A percentile compares a stretch with the other conserved stretches of the same genome.
phyloP scores from a whole-genome alignment of 768 basidiomycete genomes.

The Tricholoma sp. region DNA sequence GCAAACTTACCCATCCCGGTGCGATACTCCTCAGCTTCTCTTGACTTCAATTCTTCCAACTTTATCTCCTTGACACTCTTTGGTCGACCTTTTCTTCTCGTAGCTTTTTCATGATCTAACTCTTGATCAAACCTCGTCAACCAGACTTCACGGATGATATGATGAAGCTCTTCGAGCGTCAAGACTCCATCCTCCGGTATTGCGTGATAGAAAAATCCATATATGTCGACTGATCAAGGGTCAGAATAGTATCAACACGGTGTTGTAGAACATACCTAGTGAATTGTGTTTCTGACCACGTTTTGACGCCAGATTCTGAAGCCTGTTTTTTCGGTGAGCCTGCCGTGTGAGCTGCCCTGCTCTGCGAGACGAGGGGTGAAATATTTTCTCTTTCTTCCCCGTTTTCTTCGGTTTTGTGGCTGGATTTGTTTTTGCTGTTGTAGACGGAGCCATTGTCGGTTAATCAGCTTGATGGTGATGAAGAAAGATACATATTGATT shows the following conservation, averaged over 20 bases:
- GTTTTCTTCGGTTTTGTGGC: conserved; percentile 5
- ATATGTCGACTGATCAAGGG: conserved; percentile 52
- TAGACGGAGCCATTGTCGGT: conserved; percentile 33
- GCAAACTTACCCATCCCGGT: conserved; percentile 68
- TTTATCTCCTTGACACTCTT: conserved; percentile 64
- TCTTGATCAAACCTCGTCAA: conserved; percentile 65
- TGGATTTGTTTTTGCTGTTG: conserved; percentile 27
- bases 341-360: conserved; percentile 68
- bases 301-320: conserved; percentile 50
- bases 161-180: conserved; percentile 61
- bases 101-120: conserved; percentile 52
- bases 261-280: conserved; percentile 37
- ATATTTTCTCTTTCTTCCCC: conserved; percentile 69
- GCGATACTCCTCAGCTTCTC: conserved; percentile 68
- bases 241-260: conserved; percentile 1
- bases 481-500: background rate
- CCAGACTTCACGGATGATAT: conserved; percentile 63
- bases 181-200: conserved; percentile 57
- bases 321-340: conserved; percentile 63
- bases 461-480: background rate
- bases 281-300: conserved; percentile 52
- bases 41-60: conserved; percentile 64
- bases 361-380: conserved; percentile 81
- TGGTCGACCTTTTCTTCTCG: conserved; percentile 68
- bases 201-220: conserved; percentile 71